Conservation (phyloP, 257 asterid genomes). For the Solanum sejunctum region DNA sequence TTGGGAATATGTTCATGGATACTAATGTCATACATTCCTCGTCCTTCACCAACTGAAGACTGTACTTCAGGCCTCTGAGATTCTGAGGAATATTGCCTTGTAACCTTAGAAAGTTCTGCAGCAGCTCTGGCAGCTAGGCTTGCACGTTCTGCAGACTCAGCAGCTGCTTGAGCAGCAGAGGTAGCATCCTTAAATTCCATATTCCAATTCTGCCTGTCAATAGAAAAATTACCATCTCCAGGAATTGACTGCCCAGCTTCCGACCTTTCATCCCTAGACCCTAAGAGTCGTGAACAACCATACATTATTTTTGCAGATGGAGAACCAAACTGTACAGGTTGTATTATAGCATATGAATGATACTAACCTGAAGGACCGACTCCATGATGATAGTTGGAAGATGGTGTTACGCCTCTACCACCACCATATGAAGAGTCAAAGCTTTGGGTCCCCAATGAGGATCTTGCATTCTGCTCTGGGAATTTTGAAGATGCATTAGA, state of each 20-base stretch:
- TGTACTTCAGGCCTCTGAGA: conserved; percentile 16
- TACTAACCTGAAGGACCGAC: conserved; percentile 38
- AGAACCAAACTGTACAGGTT: not conserved
- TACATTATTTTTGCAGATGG: not conserved
- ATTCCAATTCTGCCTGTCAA: conserved; percentile 36
- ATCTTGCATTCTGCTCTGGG: conserved; percentile 23
- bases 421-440: conserved; percentile 15
- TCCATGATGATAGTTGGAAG: conserved; percentile 21
- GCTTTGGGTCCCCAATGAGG: conserved; percentile 25
- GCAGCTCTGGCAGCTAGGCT: conserved; percentile 91
- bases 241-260: conserved; percentile 14
- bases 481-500: conserved; percentile 16
- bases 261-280: conserved; percentile 12
- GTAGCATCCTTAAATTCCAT: conserved; percentile 88
- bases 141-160: conserved; percentile 85
- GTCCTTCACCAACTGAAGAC: conserved; percentile 19
- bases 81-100: conserved; percentile 28
- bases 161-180: conserved; percentile 89
- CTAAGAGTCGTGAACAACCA: not conserved
- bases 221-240: conserved; percentile 21
- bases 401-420: conserved; percentile 11
- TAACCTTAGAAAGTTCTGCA: conserved; percentile 54
- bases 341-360: not conserved
- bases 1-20: conserved; percentile 15
- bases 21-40: conserved; percentile 12